A percentile compares a stretch with the other conserved stretches of the same genome.
phyloP scores from a whole-genome alignment of 2,329 filamentous ascomycete genomes.

The Colletotrichum navitas region DNA sequence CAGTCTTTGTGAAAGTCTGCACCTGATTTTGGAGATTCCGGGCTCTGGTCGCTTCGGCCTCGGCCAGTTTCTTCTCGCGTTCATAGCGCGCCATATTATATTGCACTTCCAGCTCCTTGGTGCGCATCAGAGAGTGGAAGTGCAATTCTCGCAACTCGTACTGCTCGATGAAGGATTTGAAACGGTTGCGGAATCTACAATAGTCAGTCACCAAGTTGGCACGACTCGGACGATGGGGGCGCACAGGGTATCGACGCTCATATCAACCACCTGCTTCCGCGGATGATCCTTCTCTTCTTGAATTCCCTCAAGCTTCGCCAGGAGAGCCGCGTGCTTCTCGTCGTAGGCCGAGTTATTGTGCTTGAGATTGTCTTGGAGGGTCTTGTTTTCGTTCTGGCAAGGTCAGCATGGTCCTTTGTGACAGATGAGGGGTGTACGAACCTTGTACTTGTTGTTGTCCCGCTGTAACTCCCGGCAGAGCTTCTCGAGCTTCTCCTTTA shows the following conservation, averaged over 20 bases:
- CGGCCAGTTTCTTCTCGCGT: slow-evolving; percentile 88
- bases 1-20: slow-evolving; percentile 94
- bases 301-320: slow-evolving; percentile 88
- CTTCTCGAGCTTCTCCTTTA: slow-evolving; percentile 98
- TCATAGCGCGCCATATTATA: slow-evolving; percentile 91
- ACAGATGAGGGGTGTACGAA: slow-evolving; percentile 55
- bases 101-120: slow-evolving; percentile 95
- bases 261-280: slow-evolving; percentile 82
- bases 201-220: slow-evolving; percentile 46
- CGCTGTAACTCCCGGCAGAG: slow-evolving; percentile 93
- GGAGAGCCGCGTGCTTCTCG: slow-evolving; percentile 82
- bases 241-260: slow-evolving; percentile 76
- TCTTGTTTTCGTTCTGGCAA: slow-evolving; percentile 88
- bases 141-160: slow-evolving; percentile 96
- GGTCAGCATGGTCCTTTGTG: slow-evolving; percentile 21
- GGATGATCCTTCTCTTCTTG: slow-evolving; percentile 89
- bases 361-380: slow-evolving; percentile 87
- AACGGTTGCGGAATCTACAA: slow-evolving; percentile 83
- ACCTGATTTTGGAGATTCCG: slow-evolving; percentile 92
- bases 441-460: slow-evolving; percentile 99
- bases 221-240: background rate
- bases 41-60: slow-evolving; percentile 82
- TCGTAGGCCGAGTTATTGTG: slow-evolving; percentile 87
- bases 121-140: slow-evolving; percentile 90
- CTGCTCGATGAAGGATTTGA: slow-evolving; percentile 96